Base-by-base conservation (phyloP, 140 eudicot genomes). In the Bidens hawaiensis region DNA sequence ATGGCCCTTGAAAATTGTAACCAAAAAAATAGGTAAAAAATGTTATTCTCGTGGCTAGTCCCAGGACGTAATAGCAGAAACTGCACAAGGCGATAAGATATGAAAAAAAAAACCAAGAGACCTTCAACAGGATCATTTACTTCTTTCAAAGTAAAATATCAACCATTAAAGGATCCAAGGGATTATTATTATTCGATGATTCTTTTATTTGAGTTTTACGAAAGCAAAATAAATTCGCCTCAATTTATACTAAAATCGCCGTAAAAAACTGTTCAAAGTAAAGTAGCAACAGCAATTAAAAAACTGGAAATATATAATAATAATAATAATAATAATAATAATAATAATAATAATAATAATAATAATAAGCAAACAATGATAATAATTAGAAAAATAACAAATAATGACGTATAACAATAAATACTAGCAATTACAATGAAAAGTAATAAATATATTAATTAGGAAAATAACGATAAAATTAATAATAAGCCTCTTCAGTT, bases 31-130 rank as follows among this genome's bases (percentile, higher is more conserved):
- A 34, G 41, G 2, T 2, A 1, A 6, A 4, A 10, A 58, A 59
- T 59, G 54, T 41, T 24, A 36, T 61, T 61, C 41, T 69, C 84
- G 74, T 64, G 84, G 84, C 84, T 75, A 79, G 26, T 69, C 77
- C 84, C 71, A 74, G 51, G 50, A 31, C 78, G 64, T 74, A 64
- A 74, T 74, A 6, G 80, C 77, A 75, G 81, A 79, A 40, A 50
- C 19, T 67, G 63, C 84, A 23, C 77, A 79, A 74, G 83, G 76
- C 69, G 70, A 78, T 73, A 69, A 76, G 73, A 78, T 78, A 73
- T 78, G 83, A 73, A 72, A 79, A 64, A 56, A 56, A 3, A 38
- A n/a, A n/a, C n/a, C 9, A 9, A 16, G 17, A 14, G 51, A 34
- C 16, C 51, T 10, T 30, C 27, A 8, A 56, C 14, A 13, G 45